Evolutionary conservation across 441 rosid genomes (phyloP).

Genomic region (Gossypium schwendimanii): DNA sequence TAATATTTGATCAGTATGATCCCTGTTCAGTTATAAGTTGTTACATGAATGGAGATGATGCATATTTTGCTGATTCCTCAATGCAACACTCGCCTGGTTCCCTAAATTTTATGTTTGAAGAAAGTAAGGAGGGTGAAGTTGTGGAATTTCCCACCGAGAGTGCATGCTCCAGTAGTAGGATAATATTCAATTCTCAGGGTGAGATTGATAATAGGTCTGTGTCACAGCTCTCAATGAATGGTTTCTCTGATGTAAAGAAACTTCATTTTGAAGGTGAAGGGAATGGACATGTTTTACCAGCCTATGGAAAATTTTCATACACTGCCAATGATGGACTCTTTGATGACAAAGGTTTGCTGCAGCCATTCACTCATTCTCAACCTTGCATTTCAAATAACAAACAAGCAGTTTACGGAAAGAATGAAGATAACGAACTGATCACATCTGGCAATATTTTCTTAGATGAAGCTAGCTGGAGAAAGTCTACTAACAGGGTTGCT

Average conservation of each 20-base stretch:
- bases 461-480: conserved; percentile 16
- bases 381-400: conserved; percentile 17
- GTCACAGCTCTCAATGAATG: conserved; percentile 28
- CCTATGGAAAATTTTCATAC: conserved; percentile 22
- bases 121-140: conserved; percentile 34
- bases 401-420: conserved; percentile 21
- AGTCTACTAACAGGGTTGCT: conserved; percentile 18
- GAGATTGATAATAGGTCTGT: conserved; percentile 24
- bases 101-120: conserved; percentile 35
- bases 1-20: conserved; percentile 12
- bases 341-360: conserved; percentile 23
- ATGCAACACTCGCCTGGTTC: conserved; percentile 11
- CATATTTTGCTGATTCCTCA: conserved; percentile 25
- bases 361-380: conserved; percentile 23
- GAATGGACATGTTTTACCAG: conserved; percentile 21
- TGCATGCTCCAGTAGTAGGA: conserved; percentile 30
- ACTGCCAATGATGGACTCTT: conserved; percentile 22
- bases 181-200: conserved; percentile 28
- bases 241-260: conserved; percentile 28
- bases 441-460: conserved; percentile 22
- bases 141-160: conserved; percentile 34
- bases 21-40: conserved; percentile 25
- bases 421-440: conserved; percentile 30
- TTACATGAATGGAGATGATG: conserved; percentile 25
- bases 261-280: conserved; percentile 30